Base-by-base conservation (phyloP, 2,329 filamentous ascomycete species). In the Neofusicoccum umdonicola region DNA sequence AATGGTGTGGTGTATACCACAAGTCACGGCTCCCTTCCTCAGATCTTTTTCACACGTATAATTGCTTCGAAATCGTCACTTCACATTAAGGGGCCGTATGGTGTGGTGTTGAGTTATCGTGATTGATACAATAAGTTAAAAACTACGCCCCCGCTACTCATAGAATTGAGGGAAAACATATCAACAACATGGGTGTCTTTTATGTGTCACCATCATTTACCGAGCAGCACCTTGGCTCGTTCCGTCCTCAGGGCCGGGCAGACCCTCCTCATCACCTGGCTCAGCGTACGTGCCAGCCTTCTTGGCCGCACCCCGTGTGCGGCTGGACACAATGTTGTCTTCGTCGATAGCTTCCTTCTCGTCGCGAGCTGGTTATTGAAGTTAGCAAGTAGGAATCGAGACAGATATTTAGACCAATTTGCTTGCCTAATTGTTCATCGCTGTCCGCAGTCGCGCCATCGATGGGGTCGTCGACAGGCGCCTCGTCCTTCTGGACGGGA, bases 191-290 rank as follows among this genome's bases (percentile, higher is more conserved):
- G 4, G 6, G 1, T 31, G 27, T 7, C 1, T 5, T 31, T 1
- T 7, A 31, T 5, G 3, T 31, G 22, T 31, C 1, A 31, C 6
- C 7, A 7, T 7, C 27, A 31, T 31, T 31, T 31, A 31, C 1
- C 27, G 27, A 31, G 27, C 27, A 31, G 27, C 27, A 31, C 27
- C 27, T 31, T 7, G 27, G 35, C 72, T 74, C 0, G 72, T 77
- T 2, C 75, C 75, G 65, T 79, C 74, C 7, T 74, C 68, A 0
- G 70, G 67, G 4, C 70, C 72, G n/a, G 77, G 71, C 57, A 81
- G 68, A 15, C 78, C 74, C 72, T 84, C 82, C 63, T 84, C 81
- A 68, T 84, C 83, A 35, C 80, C 80, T n/a, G 82, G 83, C 76
- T 85, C 82, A 1, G 71, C 67, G 68, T 84, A 84, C 0, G 76